These are phyloP conservation scores for Acmispon strigosus DNA, from an alignment of 306 rosid species.

Conservation along the genomic window DNA sequence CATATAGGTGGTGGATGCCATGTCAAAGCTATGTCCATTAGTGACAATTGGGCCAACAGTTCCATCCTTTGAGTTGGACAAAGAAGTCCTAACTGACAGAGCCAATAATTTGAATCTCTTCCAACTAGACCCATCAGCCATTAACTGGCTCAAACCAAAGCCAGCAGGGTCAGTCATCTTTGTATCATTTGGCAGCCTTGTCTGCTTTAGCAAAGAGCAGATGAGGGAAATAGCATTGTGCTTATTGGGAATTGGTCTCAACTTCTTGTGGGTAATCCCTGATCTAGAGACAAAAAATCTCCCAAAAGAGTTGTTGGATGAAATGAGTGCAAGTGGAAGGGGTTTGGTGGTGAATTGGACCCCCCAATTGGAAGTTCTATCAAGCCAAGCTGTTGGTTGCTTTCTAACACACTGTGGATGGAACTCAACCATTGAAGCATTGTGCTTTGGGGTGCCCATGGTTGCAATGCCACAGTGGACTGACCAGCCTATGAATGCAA, in stretches of 20 bases:
- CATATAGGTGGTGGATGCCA: constrained; percentile 39
- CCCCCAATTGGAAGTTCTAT: constrained; percentile 41
- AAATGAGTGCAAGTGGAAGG: constrained; percentile 19
- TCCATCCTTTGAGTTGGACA: constrained; percentile 47
- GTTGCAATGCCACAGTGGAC: constrained; percentile 52
- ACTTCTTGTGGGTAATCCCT: constrained; percentile 57
- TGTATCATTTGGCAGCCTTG: constrained; percentile 57
- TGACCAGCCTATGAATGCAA: constrained; percentile 47
- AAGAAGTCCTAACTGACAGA: constrained; percentile 28
- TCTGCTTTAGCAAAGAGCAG: constrained; percentile 27
- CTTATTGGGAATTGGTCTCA: constrained; percentile 21
- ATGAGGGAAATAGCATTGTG: constrained; percentile 47
- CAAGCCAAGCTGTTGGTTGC: constrained; percentile 40
- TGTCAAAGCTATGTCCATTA: constrained; percentile 42
- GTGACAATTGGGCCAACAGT: constrained; percentile 58
- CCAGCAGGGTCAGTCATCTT: constrained; percentile 37
- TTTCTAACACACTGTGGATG: constrained; percentile 50
- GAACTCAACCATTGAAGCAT: constrained; percentile 49
- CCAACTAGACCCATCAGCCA: constrained; percentile 11
- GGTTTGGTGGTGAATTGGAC: constrained; percentile 47
- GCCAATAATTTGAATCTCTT: constrained; percentile 39
- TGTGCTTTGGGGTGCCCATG: constrained; percentile 52
- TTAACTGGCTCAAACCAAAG: constrained; percentile 42
- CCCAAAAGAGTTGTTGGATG: constrained; percentile 12
- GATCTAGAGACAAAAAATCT: constrained; percentile 24